Percentiles rank a stretch among this genome's conserved stretches.
These are phyloP conservation scores for Physcia stellaris DNA, from an alignment of 495 filamentous ascomycete genomes.

Conservation along the genomic window DNA sequence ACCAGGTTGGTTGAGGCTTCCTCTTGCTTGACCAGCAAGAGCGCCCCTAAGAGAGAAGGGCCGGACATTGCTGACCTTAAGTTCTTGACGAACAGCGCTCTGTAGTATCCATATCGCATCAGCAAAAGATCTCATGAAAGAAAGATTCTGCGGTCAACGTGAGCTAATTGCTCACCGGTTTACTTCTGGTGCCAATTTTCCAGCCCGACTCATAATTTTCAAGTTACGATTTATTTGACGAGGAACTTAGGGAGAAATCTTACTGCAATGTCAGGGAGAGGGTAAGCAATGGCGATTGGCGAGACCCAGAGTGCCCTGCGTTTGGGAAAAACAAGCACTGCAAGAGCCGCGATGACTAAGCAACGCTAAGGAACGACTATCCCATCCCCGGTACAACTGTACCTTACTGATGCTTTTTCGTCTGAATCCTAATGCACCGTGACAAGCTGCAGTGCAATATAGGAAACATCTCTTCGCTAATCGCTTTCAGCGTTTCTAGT, in stretches of 20 bases:
- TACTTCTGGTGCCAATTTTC: slow-evolving; percentile 91
- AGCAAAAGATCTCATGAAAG: slow-evolving; percentile 1
- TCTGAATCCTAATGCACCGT: no score
- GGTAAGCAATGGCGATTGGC: no score
- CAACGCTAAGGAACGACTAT: no score
- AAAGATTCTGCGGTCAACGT: neutral
- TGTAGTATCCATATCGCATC: slow-evolving; percentile 22
- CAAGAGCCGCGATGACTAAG: no score
- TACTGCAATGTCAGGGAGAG: no score
- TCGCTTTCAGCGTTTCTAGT: no score
- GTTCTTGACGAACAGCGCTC: slow-evolving; percentile 98
- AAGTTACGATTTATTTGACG: neutral
- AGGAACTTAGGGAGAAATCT: neutral
- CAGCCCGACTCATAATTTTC: slow-evolving; percentile 51
- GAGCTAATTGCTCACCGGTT: slow-evolving; percentile 64
- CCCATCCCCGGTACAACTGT: no score
- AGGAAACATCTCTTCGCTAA: no score
- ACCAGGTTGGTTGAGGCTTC: neutral
- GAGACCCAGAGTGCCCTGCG: no score
- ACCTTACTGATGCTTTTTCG: no score
- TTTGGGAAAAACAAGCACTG: no score
- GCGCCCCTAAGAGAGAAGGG: neutral
- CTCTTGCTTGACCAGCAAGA: neutral
- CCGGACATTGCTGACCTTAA: slow-evolving; percentile 53
- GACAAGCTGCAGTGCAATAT: no score